Conservation (phyloP, 305 asterid species). For the Solanum hybrid region DNA sequence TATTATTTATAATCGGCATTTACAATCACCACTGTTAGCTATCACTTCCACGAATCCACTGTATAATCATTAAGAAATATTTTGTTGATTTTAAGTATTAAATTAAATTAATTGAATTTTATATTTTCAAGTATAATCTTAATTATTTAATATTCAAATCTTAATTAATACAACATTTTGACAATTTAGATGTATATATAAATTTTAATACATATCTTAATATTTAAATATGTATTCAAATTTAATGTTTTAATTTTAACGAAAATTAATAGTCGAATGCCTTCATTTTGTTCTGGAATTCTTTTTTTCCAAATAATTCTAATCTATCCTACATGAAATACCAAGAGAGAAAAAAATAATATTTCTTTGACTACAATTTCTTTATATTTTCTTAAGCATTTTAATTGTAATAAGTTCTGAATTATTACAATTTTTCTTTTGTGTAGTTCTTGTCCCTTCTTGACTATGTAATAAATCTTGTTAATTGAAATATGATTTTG, state of each 20-base stretch:
- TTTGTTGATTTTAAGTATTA: neutral
- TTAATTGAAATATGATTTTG: neutral
- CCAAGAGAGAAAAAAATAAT: neutral
- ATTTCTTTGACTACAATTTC: neutral
- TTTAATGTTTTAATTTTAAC: too few relatives aligned
- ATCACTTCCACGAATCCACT: neutral
- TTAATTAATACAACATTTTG: neutral
- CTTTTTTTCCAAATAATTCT: neutral
- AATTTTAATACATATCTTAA: neutral
- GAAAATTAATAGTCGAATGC: neutral
- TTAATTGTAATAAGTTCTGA: neutral
- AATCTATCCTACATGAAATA: neutral
- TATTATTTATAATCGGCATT: neutral
- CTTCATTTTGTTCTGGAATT: neutral
- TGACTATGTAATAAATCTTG: neutral
- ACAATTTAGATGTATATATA: neutral
- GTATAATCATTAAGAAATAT: neutral
- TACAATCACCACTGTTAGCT: fast-evolving
- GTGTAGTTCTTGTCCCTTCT: neutral
- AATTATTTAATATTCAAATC: neutral
- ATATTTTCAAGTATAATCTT: neutral
- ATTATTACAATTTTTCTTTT: too few relatives aligned
- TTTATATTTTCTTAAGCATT: neutral
- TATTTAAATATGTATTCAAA: too few relatives aligned
- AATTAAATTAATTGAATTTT: neutral